Evolutionary conservation across 208 protist species (phyloP).

Genomic region (Leishmania guyanensis): DNA sequence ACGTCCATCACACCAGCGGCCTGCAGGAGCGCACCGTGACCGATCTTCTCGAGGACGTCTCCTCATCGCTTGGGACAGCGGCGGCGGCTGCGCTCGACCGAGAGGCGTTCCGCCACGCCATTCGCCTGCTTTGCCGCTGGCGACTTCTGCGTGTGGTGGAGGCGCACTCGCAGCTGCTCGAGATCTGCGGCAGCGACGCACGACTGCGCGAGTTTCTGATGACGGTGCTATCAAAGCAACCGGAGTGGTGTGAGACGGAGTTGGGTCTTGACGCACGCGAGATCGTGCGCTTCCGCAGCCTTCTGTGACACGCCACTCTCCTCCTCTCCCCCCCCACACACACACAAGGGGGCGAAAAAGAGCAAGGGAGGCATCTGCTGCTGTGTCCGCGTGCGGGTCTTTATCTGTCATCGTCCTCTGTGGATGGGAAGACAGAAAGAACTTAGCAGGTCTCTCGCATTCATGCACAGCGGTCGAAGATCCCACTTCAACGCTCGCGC

Average conservation of each 20-base stretch:
- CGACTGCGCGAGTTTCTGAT: slow-evolving; percentile 59
- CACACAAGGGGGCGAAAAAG: not conserved
- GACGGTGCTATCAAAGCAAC: slow-evolving; percentile 34
- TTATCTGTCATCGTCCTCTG: not conserved
- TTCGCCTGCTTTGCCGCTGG: slow-evolving; percentile 62
- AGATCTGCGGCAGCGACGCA: slow-evolving; percentile 46
- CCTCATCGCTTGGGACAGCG: slow-evolving; percentile 66
- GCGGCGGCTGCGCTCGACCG: slow-evolving; percentile 68
- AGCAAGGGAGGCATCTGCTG: not conserved
- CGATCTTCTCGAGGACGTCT: slow-evolving; percentile 76
- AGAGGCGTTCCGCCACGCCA: slow-evolving; percentile 50
- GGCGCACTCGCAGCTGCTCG: slow-evolving; percentile 33
- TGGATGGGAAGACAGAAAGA: not conserved
- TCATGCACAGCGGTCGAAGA: not conserved
- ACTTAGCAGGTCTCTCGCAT: not conserved
- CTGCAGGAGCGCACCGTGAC: slow-evolving; percentile 51
- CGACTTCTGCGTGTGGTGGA: slow-evolving; percentile 41
- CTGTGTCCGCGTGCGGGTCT: not conserved
- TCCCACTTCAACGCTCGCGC: not conserved
- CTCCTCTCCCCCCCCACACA: too few species aligned
- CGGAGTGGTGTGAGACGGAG: slow-evolving; percentile 50
- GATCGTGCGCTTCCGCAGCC: slow-evolving; percentile 64
- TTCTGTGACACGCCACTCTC: slow-evolving; percentile 14
- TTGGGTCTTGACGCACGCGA: slow-evolving; percentile 66
- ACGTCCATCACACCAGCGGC: slow-evolving; percentile 50